Evolutionary conservation across 352 stramenopile genomes (phyloP).

Genomic region (Globisporangium spinosum): DNA sequence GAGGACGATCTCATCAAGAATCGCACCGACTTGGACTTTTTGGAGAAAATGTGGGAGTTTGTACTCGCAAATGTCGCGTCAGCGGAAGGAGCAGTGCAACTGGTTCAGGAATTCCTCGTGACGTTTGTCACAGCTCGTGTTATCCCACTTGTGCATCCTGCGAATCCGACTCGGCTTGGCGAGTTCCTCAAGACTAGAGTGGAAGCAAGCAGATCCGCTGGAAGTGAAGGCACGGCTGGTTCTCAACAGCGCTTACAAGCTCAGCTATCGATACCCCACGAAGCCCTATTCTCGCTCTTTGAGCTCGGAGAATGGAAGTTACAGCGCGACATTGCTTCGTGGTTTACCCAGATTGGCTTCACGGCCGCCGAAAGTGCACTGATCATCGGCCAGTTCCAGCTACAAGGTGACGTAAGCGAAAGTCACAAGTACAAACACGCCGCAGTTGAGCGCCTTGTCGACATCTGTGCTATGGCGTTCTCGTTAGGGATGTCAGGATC

Average conservation of each 20-base stretch:
- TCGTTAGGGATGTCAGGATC: slow-evolving; percentile 11
- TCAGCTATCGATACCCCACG: not conserved
- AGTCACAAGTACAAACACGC: not conserved
- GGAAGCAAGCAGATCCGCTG: not conserved
- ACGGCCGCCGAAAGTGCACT: slow-evolving; percentile 8
- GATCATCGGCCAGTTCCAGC: slow-evolving; percentile 13
- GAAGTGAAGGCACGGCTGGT: not conserved
- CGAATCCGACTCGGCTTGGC: slow-evolving; percentile 15
- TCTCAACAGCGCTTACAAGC: not conserved
- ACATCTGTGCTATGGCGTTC: slow-evolving; percentile 14
- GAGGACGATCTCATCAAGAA: not conserved
- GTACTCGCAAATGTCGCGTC: not conserved
- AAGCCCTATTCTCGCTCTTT: slow-evolving; percentile 12
- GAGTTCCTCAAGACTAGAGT: slow-evolving; percentile 10
- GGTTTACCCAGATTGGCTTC: slow-evolving; percentile 22
- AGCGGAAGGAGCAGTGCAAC: slow-evolving; percentile 1
- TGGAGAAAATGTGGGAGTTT: slow-evolving; percentile 24
- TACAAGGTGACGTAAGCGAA: not conserved
- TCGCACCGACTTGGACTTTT: slow-evolving; percentile 17
- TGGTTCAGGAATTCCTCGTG: slow-evolving; percentile 15
- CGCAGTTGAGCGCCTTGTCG: slow-evolving; percentile 9
- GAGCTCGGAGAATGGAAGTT: slow-evolving; percentile 22
- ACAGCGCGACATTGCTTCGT: slow-evolving; percentile 15
- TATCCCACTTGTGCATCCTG: slow-evolving; percentile 16
- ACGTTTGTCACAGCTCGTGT: slow-evolving; percentile 6